Conservation (phyloP, 2,329 filamentous ascomycete genomes). For the Pleurostoma richardsiae region DNA sequence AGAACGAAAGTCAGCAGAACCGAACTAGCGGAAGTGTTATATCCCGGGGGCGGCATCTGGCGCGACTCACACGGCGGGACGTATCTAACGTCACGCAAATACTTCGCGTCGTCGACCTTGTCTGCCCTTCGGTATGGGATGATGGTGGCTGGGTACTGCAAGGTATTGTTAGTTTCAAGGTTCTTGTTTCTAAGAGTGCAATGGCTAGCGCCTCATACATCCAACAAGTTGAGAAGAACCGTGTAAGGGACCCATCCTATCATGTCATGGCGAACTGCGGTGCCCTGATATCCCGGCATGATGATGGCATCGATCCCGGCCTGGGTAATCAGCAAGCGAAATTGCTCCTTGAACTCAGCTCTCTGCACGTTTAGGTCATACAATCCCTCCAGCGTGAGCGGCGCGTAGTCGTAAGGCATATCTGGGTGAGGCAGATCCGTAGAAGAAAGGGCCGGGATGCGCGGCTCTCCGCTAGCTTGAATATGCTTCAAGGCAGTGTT, state of each 20-base stretch:
- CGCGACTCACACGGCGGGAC: no score
- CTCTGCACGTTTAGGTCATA: neutral
- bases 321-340: conserved; percentile 39
- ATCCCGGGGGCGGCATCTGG: no score
- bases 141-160: neutral
- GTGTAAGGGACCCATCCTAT: neutral
- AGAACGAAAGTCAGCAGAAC: no score
- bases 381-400: neutral
- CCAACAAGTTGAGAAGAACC: neutral
- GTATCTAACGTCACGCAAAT: neutral
- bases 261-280: neutral
- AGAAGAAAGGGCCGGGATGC: neutral
- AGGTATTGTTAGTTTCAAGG: neutral
- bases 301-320: conserved; percentile 10
- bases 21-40: no score
- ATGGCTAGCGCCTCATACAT: neutral
- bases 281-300: neutral
- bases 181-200: neutral
- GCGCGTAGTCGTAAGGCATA: neutral
- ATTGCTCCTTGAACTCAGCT: conserved; percentile 10
- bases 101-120: neutral
- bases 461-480: neutral
- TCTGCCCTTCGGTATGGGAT: neutral
- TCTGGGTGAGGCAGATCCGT: neutral
- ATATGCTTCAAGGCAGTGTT: neutral